Evolutionary conservation across 192 early-diverging fungal species (phyloP), one percentile per base, ranked within the genome.

Genomic region (Pilaira anomala): DNA sequence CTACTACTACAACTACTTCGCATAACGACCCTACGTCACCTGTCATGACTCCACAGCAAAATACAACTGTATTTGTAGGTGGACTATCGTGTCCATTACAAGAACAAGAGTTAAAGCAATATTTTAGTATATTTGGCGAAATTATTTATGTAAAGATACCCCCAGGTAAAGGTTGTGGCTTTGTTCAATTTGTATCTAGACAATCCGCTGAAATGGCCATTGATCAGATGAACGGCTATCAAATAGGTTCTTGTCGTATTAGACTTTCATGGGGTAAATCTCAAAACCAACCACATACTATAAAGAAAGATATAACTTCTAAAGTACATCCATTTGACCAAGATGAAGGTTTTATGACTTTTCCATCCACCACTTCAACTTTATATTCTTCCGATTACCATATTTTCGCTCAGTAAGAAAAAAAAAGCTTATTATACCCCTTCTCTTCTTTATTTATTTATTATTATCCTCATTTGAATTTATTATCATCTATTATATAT

Each of bases 31-130:
- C 60, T 49, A 48, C 42, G 49, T 26, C 60, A 62, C 60, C 60
- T 33, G 46, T 45, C n/a, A 28, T 60, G 11, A 42, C 45, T 44
- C 58, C 40, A 29, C 44, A 62, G 29, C 86, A 79, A 73, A 96
- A 96, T 78, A 98, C 94, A 7, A 98, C 96, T 6, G 91, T 98
- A 26, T 98, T 98, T 80, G 93, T 98, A 26, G 96, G 96, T 21
- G 94, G 94, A 5, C 76, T 98, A 48, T 88, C 81, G 40, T 81
- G 87, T 39, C 79, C 84, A 14, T 88, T 91, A 22, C 81, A 84
- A 18, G 94, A 96, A 68, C 90, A 94, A 53, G 96, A 98, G 46
- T 81, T 98, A 60, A 72, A 83, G 48, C 82, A 83, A 12, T 84
- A 86, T 63, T 98, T 98, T 77, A 75, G 83, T 25, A 81, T 80